A percentile compares a stretch with the other conserved stretches of the same genome.
Conservation (phyloP, 768 basidiomycete genomes). For the Cubamyces lactineus region DNA sequence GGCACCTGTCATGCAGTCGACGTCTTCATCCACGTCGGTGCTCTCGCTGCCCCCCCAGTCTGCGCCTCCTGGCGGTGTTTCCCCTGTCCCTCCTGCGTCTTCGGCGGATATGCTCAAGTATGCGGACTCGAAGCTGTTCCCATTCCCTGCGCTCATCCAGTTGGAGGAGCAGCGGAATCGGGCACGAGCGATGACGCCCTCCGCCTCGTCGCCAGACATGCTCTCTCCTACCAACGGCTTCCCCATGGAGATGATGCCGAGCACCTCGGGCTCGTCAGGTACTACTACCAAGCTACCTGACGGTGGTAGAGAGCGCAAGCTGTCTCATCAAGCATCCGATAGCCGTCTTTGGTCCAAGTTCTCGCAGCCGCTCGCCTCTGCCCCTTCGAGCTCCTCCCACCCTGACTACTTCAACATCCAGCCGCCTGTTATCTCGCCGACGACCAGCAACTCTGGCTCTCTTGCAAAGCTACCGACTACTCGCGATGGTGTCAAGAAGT, state of each 20-base stretch:
- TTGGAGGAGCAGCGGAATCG: constrained; percentile 75
- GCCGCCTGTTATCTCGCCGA: constrained; percentile 16
- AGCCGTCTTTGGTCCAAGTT: constrained; percentile 62
- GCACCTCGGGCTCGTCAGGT: constrained; percentile 50
- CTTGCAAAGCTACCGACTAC: constrained; percentile 67
- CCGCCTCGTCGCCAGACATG: constrained; percentile 54
- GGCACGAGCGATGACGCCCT: constrained; percentile 52
- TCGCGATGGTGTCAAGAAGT: constrained; percentile 78
- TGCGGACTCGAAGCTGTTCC: constrained; percentile 79
- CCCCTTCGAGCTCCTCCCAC: constrained; percentile 51
- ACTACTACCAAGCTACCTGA: constrained; percentile 53
- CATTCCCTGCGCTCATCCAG: constrained; percentile 85
- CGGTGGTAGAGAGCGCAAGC: constrained; percentile 57
- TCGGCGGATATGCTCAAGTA: constrained; percentile 74
- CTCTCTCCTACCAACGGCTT: constrained; percentile 46
- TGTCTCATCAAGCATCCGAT: constrained; percentile 73
- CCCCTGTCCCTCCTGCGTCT: constrained; percentile 79
- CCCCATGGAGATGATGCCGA: constrained; percentile 45
- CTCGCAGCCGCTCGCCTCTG: constrained; percentile 43
- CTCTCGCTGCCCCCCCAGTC: constrained; percentile 62
- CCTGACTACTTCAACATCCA: constrained; percentile 34
- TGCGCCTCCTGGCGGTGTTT: constrained; percentile 55
- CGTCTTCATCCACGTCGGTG: constrained; percentile 66
- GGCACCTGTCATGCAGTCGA: constrained; percentile 53
- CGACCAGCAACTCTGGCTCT: constrained; percentile 46